Conservation (phyloP, 73 alveolate species). For the Urostyla sp. region DNA sequence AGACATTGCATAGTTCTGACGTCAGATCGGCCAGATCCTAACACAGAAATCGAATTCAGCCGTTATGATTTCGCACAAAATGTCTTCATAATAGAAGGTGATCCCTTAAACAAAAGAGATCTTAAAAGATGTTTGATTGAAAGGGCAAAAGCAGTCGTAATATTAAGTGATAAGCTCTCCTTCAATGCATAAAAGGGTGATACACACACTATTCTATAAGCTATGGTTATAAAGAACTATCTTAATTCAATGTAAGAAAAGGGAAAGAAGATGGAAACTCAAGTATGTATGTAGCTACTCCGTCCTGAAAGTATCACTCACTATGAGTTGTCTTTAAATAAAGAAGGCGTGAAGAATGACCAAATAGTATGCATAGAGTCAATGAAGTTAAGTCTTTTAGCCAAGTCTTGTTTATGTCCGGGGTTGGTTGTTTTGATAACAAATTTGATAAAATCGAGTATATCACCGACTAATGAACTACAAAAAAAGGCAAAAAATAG, state of each 20-base stretch:
- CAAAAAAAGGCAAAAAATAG: slow-evolving; percentile 5
- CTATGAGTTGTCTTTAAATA: slow-evolving; percentile 85
- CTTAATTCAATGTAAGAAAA: slow-evolving; percentile 64
- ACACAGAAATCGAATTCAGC: slow-evolving; percentile 80
- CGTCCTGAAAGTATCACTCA: slow-evolving; percentile 95
- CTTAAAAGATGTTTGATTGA: slow-evolving; percentile 89
- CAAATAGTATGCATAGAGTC: slow-evolving; percentile 94
- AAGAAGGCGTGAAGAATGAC: slow-evolving; percentile 78
- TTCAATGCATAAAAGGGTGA: slow-evolving; percentile 93
- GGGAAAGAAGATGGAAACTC: slow-evolving; percentile 51
- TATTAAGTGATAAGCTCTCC: slow-evolving; percentile 90
- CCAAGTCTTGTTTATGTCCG: slow-evolving; percentile 94
- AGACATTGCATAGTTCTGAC: slow-evolving; percentile 82
- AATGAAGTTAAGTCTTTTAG: slow-evolving; percentile 87
- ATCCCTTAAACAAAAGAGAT: slow-evolving; percentile 85
- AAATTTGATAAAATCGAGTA: slow-evolving; percentile 86
- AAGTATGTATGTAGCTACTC: slow-evolving; percentile 88
- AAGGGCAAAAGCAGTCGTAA: slow-evolving; percentile 90
- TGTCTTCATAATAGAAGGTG: slow-evolving; percentile 90
- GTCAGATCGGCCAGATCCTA: slow-evolving; percentile 88
- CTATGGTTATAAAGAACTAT: slow-evolving; percentile 93
- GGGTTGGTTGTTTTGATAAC: slow-evolving; percentile 93
- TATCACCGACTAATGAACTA: slow-evolving; percentile 78
- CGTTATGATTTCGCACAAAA: slow-evolving; percentile 67
- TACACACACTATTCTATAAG: slow-evolving; percentile 89